A percentile compares a stretch with the other conserved stretches of the same genome.
These are phyloP conservation scores for Diaporthe batatas DNA, from an alignment of 2,329 filamentous ascomycete genomes.

Conservation along the genomic window DNA sequence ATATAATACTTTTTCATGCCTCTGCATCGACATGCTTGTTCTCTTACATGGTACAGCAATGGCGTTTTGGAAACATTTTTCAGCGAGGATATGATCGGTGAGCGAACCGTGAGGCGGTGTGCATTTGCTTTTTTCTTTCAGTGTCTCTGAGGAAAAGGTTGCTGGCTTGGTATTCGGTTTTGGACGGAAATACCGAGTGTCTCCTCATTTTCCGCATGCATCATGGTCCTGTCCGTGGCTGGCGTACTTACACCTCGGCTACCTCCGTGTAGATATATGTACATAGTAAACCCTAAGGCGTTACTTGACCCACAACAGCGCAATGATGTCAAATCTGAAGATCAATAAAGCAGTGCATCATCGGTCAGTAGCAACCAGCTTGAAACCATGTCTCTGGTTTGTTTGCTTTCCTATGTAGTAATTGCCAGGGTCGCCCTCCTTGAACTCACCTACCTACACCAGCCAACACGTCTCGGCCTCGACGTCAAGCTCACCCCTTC, in stretches of 20 bases:
- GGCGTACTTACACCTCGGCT: not conserved
- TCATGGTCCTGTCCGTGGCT: not conserved
- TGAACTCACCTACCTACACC: not conserved
- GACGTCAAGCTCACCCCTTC: conserved; percentile 13
- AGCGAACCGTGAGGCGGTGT: not conserved
- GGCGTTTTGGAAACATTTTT: not conserved
- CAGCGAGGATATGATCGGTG: not conserved
- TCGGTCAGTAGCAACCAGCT: not conserved
- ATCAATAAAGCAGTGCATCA: not conserved
- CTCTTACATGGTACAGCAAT: not conserved
- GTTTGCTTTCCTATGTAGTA: not conserved
- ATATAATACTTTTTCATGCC: not conserved
- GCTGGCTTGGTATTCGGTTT: not conserved
- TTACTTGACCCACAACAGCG: not conserved
- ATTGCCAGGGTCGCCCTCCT: not conserved
- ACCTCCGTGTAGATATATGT: not conserved
- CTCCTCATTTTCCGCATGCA: not conserved
- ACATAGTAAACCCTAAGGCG: not conserved
- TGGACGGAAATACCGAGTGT: not conserved
- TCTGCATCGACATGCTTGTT: not conserved
- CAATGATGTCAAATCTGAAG: not conserved
- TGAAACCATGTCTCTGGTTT: not conserved
- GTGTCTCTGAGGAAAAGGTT: not conserved
- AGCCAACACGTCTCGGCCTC: not conserved
- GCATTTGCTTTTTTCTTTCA: not conserved